These are phyloP conservation scores for Talaromyces sp. DNA, from an alignment of 2,329 filamentous ascomycete genomes.

Conservation along the genomic window DNA sequence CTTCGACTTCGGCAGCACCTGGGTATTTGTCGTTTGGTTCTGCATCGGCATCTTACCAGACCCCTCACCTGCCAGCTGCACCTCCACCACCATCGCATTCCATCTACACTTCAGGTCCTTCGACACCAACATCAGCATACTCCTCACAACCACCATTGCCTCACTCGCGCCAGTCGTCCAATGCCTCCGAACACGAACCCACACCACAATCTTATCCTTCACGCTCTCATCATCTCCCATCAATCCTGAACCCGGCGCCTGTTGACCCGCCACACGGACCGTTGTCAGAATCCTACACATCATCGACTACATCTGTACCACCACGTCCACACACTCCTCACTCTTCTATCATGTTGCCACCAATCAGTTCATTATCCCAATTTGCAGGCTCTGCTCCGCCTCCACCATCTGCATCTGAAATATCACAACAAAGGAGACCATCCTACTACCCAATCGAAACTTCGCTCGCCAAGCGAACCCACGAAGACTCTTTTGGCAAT, in stretches of 20 bases:
- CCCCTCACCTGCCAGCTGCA: slow-evolving; percentile 25
- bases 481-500: slow-evolving; percentile 38
- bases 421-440: slow-evolving; percentile 18
- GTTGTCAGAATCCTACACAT: slow-evolving; percentile 1
- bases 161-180: slow-evolving; percentile 33
- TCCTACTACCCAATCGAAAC: slow-evolving; percentile 33
- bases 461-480: slow-evolving; percentile 32
- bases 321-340: slow-evolving; percentile 24
- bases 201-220: slow-evolving; percentile 24
- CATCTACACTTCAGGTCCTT: slow-evolving; percentile 26
- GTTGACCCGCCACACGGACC: slow-evolving; percentile 14
- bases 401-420: slow-evolving; percentile 13
- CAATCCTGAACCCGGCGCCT: slow-evolving; percentile 21
- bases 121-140: slow-evolving; percentile 25
- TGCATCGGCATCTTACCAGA: slow-evolving; percentile 41
- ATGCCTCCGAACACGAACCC: slow-evolving; percentile 33
- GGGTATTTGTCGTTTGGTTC: slow-evolving; percentile 42
- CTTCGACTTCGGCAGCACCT: slow-evolving; percentile 30
- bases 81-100: slow-evolving; percentile 30
- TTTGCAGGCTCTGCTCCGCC: slow-evolving; percentile 10
- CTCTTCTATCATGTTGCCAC: slow-evolving; percentile 30
- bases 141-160: slow-evolving; percentile 36
- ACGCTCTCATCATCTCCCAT: slow-evolving; percentile 18
- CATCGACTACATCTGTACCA: not conserved
- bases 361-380: slow-evolving; percentile 27